A percentile compares a stretch with the other conserved stretches of the same genome.
Conservation (phyloP, 345 rosid genomes). For the Melastoma malabathricum region DNA sequence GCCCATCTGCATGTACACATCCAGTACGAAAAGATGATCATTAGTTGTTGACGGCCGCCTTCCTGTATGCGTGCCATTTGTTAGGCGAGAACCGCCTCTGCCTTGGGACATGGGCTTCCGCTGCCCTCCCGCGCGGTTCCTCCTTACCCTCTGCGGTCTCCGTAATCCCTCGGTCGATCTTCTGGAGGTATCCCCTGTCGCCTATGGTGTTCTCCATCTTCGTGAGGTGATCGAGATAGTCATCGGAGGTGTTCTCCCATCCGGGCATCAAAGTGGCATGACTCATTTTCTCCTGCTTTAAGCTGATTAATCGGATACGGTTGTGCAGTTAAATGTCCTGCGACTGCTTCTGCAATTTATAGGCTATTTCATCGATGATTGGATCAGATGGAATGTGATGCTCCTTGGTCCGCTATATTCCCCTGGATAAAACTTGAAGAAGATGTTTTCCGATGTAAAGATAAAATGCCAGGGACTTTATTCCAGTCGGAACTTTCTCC, state of each 20-base stretch:
- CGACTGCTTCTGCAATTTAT: too few species aligned
- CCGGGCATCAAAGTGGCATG: slow-evolving; percentile 11
- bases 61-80: slow-evolving; percentile 1
- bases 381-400: too few species aligned
- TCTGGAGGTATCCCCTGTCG: slow-evolving; percentile 17
- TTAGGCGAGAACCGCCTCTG: neutral
- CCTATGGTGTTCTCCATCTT: slow-evolving; percentile 12
- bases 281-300: neutral
- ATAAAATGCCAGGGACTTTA: too few species aligned
- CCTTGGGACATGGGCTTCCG: too few species aligned
- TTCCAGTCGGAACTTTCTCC: too few species aligned
- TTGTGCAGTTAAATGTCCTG: neutral
- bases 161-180: slow-evolving; percentile 17
- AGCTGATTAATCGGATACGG: neutral
- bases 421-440: too few species aligned
- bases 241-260: slow-evolving; percentile 19
- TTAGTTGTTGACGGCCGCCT: neutral
- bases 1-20: too few species aligned
- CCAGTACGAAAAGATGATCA: too few species aligned
- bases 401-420: too few species aligned
- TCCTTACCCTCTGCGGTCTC: neutral
- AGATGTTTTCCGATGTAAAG: too few species aligned
- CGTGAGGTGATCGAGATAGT: slow-evolving; percentile 20
- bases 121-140: too few species aligned
- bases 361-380: too few species aligned